Base-by-base conservation (phyloP, 129 eudicot species). In the Cynara cardunculus region DNA sequence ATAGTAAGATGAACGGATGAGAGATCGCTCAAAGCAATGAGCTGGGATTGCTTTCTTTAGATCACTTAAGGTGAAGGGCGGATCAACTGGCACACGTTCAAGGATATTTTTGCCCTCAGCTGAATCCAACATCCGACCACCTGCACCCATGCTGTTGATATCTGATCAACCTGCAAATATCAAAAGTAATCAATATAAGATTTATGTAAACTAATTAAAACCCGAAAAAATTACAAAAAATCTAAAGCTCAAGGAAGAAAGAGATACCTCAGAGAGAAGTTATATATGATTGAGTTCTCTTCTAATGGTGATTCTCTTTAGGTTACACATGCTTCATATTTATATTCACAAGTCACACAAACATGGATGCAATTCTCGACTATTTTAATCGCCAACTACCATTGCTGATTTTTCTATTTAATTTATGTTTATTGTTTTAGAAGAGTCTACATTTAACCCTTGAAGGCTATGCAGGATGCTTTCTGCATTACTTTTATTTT, bases 1-100 rank as follows among this genome's bases (percentile, higher is more conserved):
- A 53, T 88, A 88, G 66, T 88, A 88, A 24, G 82, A 85, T 18
- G 90, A 87, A 22, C 86, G 88, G 71, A 87, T 74, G 64, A 85
- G 32, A 0, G 90, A 87, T 27, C 90, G 85, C 72, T 87, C 64
- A 74, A 87, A 88, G 30, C 88, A 88, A 24, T 88, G 88, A 4
- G 88, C 81, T 1, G 91, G 91, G 27, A 88, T 88, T 32, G 87
- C 87, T 79, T 79, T 88, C 75, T 85, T 85, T 19, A 88, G 14
- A 25, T 88, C 88, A 9, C 89, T 80, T 69, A 85, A 76, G 19
- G 87, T 71, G 86, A 88, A 88, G 12, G 88, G 87, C 9, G 91
- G 91, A 68, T 85, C 80, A 13, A 82, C 53, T 2, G 83, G 91
- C 31, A 79, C 91, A 44, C 90, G 88, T 72, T 82, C 64, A 5